Conservation (phyloP, 257 asterid species). For the Przewalskia tangutica region DNA sequence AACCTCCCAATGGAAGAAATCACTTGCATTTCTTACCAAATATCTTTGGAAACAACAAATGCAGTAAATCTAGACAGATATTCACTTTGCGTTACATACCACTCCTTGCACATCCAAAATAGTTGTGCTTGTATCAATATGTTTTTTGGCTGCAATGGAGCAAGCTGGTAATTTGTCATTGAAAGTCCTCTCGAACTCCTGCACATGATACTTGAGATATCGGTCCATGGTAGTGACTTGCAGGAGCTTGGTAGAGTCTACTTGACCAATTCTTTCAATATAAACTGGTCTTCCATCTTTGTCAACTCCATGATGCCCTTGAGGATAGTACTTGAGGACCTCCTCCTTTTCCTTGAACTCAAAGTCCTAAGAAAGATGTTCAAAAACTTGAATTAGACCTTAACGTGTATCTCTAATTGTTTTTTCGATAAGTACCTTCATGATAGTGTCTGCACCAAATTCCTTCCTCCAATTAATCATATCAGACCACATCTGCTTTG, state of each 20-base stretch:
- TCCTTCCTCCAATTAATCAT: conserved; percentile 98
- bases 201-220: conserved; percentile 75
- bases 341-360: conserved; percentile 78
- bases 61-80: background rate
- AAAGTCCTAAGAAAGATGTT: conserved; percentile 37
- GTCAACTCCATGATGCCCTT: conserved; percentile 93
- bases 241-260: conserved; percentile 82
- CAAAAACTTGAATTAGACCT: background rate
- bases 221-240: conserved; percentile 87
- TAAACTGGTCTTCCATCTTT: conserved; percentile 90
- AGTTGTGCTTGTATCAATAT: conserved; percentile 95
- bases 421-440: conserved; percentile 41
- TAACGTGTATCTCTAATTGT: background rate
- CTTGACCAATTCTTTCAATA: conserved; percentile 75
- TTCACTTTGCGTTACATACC: conserved; percentile 28
- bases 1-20: background rate
- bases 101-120: conserved; percentile 98
- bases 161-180: conserved; percentile 83
- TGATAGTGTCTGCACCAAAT: conserved; percentile 63
- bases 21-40: background rate
- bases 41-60: background rate
- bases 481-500: conserved; percentile 97
- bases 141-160: conserved; percentile 69
- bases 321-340: conserved; percentile 85
- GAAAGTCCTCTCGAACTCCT: conserved; percentile 90